Evolutionary conservation across 2,329 filamentous ascomycete genomes (phyloP).

Genomic region (Penicillium sp.): DNA sequence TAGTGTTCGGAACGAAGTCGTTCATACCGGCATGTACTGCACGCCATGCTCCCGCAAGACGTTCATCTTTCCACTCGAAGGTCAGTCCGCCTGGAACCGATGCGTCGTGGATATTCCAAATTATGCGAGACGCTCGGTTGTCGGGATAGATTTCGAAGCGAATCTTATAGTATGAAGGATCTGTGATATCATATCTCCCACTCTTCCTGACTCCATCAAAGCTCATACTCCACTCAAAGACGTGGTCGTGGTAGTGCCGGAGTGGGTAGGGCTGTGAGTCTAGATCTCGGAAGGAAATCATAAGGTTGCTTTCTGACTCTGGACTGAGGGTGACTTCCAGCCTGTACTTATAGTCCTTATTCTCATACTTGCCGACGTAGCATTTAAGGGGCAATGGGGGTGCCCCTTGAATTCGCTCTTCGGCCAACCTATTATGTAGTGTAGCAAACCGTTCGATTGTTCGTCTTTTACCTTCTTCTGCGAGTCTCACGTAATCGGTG

Average conservation of each 20-base stretch:
- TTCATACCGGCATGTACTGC: not conserved
- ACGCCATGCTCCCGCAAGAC: not conserved
- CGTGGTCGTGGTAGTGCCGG: slow-evolving; percentile 3
- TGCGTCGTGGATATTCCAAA: not conserved
- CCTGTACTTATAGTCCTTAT: not conserved
- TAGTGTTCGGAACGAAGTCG: not conserved
- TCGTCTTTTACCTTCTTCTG: not conserved
- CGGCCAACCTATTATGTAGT: not conserved
- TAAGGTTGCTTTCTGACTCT: not conserved
- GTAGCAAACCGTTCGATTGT: not conserved
- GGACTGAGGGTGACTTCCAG: not conserved
- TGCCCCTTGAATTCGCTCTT: not conserved
- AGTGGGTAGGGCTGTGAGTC: not conserved
- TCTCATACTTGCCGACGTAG: slow-evolving; percentile 5
- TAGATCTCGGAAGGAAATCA: not conserved
- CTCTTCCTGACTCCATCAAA: not conserved
- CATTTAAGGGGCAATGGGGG: not conserved
- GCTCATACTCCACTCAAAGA: slow-evolving; percentile 6
- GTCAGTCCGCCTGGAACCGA: not conserved
- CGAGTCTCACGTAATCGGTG: not conserved
- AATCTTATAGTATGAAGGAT: slow-evolving; percentile 2
- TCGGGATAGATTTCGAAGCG: not conserved
- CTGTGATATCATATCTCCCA: slow-evolving; percentile 1
- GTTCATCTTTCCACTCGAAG: not conserved
- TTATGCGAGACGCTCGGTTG: not conserved